phyloP scores from a whole-genome alignment of 2,329 filamentous ascomycete genomes.

The Coleophoma eucalyptorum region DNA sequence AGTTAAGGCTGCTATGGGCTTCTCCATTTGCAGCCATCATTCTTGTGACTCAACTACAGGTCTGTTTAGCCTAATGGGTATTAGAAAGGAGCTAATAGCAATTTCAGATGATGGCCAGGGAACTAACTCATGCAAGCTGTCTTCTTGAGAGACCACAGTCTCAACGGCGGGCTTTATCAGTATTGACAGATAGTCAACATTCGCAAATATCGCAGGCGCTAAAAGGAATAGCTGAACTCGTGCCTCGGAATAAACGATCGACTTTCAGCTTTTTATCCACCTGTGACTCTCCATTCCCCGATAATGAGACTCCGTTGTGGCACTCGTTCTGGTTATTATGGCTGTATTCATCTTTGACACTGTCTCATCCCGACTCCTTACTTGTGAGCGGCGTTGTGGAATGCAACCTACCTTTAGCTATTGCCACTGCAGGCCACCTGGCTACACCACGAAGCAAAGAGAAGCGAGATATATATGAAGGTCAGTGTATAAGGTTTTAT shows the following conservation, averaged over 20 bases:
- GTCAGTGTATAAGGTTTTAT: no score
- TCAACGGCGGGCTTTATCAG: constrained; percentile 2
- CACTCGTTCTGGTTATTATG: constrained; percentile 7
- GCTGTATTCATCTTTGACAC: constrained; percentile 4
- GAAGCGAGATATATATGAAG: constrained; percentile 7
- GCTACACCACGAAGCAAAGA: constrained; percentile 7
- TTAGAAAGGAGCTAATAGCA: no score
- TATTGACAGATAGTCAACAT: constrained; percentile 6
- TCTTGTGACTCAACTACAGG: constrained; percentile 4
- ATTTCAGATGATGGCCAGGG: constrained; percentile 4
- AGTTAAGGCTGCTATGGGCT: constrained; percentile 5
- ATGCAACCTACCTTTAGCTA: constrained; percentile 2
- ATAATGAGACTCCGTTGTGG: constrained; percentile 4
- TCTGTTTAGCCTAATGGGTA: no score
- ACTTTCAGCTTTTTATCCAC: constrained; percentile 4
- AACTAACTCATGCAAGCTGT: constrained; percentile 4
- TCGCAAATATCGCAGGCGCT: constrained; percentile 6
- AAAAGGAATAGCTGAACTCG: constrained; percentile 6
- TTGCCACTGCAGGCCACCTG: constrained; percentile 5
- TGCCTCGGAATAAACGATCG: constrained; percentile 2
- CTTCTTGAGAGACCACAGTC: constrained; percentile 6
- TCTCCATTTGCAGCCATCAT: constrained; percentile 6
- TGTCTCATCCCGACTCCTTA: constrained; percentile 5
- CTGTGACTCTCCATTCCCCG: background rate
- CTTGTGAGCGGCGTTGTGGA: constrained; percentile 3